Conservation (phyloP, 2,329 filamentous ascomycete genomes). For the Dichotomopilus funicola region DNA sequence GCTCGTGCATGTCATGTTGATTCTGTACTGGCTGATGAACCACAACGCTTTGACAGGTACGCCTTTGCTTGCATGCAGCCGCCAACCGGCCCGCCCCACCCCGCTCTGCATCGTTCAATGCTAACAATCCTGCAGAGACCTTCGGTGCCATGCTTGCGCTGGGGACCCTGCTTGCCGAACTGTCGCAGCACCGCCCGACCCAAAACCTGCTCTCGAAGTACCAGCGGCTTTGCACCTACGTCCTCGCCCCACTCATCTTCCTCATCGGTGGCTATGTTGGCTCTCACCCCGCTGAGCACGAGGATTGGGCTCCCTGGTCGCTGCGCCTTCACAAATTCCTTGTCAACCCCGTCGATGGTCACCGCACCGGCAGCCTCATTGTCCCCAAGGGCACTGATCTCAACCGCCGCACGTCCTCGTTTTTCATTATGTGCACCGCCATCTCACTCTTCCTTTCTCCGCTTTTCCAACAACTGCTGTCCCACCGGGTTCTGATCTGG, state of each 20-base stretch:
- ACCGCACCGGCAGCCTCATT: conserved; percentile 40
- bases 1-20: conserved; percentile 38
- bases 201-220: conserved; percentile 39
- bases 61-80: conserved; percentile 10
- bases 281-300: conserved; percentile 44
- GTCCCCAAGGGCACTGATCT: conserved; percentile 33
- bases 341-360: conserved; percentile 32
- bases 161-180: conserved; percentile 45
- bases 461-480: conserved; percentile 41
- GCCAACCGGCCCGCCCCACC: not conserved
- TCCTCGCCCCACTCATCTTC: conserved; percentile 31
- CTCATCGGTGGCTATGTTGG: conserved; percentile 40
- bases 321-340: conserved; percentile 20
- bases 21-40: conserved; percentile 44
- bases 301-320: conserved; percentile 45
- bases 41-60: conserved; percentile 39
- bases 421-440: conserved; percentile 43
- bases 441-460: conserved; percentile 46
- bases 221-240: conserved; percentile 31
- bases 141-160: conserved; percentile 47
- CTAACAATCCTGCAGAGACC: conserved; percentile 37
- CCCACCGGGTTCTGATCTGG: conserved; percentile 45
- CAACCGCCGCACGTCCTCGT: conserved; percentile 39
- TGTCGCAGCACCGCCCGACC: conserved; percentile 40
- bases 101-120: not conserved